These are phyloP conservation scores for Ogataea pilisensis DNA, from an alignment of 805 yeast species.

Conservation along the genomic window DNA sequence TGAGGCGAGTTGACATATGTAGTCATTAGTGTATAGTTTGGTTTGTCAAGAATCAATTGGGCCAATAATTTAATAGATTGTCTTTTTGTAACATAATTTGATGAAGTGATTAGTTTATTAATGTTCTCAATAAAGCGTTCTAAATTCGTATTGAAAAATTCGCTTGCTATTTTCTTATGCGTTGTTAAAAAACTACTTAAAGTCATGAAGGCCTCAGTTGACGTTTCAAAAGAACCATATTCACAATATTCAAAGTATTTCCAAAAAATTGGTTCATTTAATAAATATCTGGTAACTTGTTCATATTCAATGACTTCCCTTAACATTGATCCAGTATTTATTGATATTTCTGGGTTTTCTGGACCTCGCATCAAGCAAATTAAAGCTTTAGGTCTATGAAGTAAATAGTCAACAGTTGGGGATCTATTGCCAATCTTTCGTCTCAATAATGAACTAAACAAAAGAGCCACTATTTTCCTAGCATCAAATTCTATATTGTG, in stretches of 20 bases:
- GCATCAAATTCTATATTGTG: constrained; percentile 82
- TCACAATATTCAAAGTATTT: constrained; percentile 74
- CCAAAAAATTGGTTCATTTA: constrained; percentile 70
- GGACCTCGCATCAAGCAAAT: constrained; percentile 64
- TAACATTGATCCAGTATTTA: constrained; percentile 71
- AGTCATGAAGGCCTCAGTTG: constrained; percentile 85
- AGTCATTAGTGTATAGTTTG: constrained; percentile 69
- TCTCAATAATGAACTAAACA: constrained; percentile 74
- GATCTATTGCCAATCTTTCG: constrained; percentile 71
- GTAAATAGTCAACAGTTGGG: constrained; percentile 84
- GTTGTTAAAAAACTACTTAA: constrained; percentile 62
- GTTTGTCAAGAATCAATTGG: constrained; percentile 64
- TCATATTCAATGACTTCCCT: constrained; percentile 85
- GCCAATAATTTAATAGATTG: constrained; percentile 78
- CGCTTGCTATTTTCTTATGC: constrained; percentile 67
- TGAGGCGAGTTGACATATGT: constrained; percentile 76
- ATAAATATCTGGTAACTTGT: constrained; percentile 53
- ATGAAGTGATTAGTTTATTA: constrained; percentile 67
- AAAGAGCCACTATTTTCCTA: constrained; percentile 70
- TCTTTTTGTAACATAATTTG: constrained; percentile 87
- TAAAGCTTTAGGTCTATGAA: constrained; percentile 62
- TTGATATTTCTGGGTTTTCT: constrained; percentile 66
- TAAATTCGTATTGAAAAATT: constrained; percentile 59
- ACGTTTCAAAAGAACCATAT: constrained; percentile 76
- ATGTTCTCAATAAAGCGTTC: constrained; percentile 56